Percentiles rank a stretch among this genome's conserved stretches.
These are phyloP conservation scores for Chrysoporthe puriensis DNA, from an alignment of 2,329 filamentous ascomycete genomes.

Conservation along the genomic window DNA sequence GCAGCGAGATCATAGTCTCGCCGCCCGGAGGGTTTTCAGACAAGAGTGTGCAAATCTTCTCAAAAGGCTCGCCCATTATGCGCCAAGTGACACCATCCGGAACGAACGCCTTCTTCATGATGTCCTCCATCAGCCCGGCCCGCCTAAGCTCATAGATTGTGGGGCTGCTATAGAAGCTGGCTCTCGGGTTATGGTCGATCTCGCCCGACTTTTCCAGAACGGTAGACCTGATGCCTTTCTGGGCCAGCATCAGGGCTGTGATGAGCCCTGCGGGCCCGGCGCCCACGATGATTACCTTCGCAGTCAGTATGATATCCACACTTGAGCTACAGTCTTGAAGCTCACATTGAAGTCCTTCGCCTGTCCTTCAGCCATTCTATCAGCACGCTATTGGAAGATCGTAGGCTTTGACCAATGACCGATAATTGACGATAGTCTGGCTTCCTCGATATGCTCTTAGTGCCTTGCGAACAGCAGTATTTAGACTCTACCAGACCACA, in stretches of 20 bases:
- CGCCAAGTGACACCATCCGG: slow-evolving; percentile 37
- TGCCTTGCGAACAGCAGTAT: neutral
- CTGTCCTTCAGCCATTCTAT: neutral
- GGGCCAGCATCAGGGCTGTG: slow-evolving; percentile 32
- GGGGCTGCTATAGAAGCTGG: slow-evolving; percentile 37
- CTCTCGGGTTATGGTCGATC: slow-evolving; percentile 38
- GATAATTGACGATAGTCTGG: neutral
- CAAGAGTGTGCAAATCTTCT: slow-evolving; percentile 29
- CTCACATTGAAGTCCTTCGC: slow-evolving; percentile 13
- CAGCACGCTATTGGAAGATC: neutral
- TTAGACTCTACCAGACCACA: neutral
- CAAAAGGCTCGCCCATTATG: slow-evolving; percentile 29
- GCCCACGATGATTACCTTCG: slow-evolving; percentile 31
- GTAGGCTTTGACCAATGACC: neutral
- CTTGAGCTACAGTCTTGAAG: rapidly evolving
- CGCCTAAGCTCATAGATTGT: slow-evolving; percentile 35
- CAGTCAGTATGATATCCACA: neutral
- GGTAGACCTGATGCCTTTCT: slow-evolving; percentile 33
- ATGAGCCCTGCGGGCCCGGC: slow-evolving; percentile 33
- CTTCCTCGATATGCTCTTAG: neutral
- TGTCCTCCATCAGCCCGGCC: slow-evolving; percentile 37
- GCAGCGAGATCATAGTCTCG: slow-evolving; percentile 45
- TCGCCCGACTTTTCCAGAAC: slow-evolving; percentile 35
- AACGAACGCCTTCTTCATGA: slow-evolving; percentile 32
- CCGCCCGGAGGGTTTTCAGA: slow-evolving; percentile 24